These are phyloP conservation scores for Bryopsis sp. DNA, from an alignment of 139 green algal genomes.

Conservation along the genomic window DNA sequence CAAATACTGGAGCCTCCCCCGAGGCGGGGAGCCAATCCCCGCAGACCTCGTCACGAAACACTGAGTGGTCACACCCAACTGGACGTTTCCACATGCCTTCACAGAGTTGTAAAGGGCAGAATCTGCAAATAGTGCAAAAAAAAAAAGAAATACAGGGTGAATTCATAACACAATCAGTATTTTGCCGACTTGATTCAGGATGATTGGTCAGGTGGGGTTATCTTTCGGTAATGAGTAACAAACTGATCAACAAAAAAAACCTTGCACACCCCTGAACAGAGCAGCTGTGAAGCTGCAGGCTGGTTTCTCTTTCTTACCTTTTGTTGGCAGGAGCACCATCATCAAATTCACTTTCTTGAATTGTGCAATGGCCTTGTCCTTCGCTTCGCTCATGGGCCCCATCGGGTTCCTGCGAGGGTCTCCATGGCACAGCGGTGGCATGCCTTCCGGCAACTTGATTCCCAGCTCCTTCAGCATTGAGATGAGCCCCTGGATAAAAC, in stretches of 20 bases:
- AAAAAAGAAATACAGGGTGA: too few relatives aligned
- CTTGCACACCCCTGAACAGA: too few relatives aligned
- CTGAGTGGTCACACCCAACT: slow-evolving; percentile 11
- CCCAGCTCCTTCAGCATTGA: slow-evolving; percentile 9
- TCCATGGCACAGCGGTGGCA: not conserved
- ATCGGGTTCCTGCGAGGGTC: not conserved
- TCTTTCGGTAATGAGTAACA: too few relatives aligned
- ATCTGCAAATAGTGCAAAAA: too few relatives aligned
- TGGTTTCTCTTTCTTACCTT: too few relatives aligned
- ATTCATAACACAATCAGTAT: too few relatives aligned
- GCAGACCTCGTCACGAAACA: slow-evolving; percentile 15
- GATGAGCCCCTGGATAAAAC: slow-evolving; percentile 1
- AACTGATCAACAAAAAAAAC: too few relatives aligned
- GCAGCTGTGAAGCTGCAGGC: too few relatives aligned
- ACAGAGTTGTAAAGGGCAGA: not conserved
- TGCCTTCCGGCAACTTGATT: not conserved
- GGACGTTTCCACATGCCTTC: not conserved
- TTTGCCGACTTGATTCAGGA: too few relatives aligned
- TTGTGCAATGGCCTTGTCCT: not conserved
- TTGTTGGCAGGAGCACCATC: slow-evolving; percentile 3
- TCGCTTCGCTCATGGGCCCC: not conserved
- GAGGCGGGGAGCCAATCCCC: not conserved
- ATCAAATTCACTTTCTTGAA: not conserved
- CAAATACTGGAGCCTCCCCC: slow-evolving; percentile 5
- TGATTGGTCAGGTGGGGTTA: too few relatives aligned